These are phyloP conservation scores for Aspergillus melleus DNA, from an alignment of 2,329 filamentous ascomycete genomes.

Conservation along the genomic window DNA sequence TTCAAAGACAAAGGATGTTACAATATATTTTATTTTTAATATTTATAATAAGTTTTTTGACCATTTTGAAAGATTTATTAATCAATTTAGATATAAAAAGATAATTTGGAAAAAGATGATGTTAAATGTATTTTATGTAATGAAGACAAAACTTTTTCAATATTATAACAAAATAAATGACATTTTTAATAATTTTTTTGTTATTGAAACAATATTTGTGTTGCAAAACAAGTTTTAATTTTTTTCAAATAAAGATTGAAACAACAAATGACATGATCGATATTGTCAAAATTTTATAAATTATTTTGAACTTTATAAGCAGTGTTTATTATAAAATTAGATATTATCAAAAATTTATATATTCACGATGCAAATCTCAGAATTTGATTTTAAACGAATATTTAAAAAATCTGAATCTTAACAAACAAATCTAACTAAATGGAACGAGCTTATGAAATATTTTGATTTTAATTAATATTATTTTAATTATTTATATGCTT, in stretches of 20 bases:
- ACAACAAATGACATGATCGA: background rate
- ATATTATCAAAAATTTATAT: background rate
- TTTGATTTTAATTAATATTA: background rate
- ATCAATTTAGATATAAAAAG: conserved; percentile 9
- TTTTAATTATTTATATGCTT: background rate
- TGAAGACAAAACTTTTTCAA: conserved; percentile 8
- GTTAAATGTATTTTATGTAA: background rate
- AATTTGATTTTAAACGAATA: too few relatives aligned
- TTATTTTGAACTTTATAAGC: background rate
- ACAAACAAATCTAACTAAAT: too few relatives aligned
- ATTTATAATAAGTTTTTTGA: conserved; percentile 6
- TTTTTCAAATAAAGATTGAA: background rate
- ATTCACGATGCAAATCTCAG: background rate
- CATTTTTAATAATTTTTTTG: conserved; percentile 1
- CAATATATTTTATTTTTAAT: conserved; percentile 13
- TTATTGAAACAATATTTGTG: background rate
- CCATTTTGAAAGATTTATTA: background rate
- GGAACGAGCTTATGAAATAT: background rate
- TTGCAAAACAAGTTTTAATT: conserved; percentile 16
- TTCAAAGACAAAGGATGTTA: conserved; percentile 17
- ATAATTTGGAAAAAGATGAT: conserved; percentile 16
- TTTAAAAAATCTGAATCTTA: too few relatives aligned
- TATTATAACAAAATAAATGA: conserved; percentile 16
- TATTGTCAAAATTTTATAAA: background rate
- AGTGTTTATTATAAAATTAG: background rate